Base-by-base conservation (phyloP, 495 filamentous ascomycete species). In the Penicillium turbatum region DNA sequence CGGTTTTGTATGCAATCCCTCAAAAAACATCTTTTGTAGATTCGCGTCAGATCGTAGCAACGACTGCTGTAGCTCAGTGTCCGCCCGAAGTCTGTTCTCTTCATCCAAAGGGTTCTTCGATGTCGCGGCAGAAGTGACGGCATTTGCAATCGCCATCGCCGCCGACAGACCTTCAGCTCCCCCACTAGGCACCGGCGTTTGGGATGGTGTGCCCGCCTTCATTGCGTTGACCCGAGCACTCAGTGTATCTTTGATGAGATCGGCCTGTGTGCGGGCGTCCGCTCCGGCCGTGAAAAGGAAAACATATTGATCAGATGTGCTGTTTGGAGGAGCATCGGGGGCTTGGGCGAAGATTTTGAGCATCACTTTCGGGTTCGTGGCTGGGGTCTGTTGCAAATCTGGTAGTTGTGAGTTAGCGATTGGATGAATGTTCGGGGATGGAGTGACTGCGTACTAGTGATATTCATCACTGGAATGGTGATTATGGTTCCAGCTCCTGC, bases 381-480 rank as follows among this genome's bases (percentile, higher is more conserved):
- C 88, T 0, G 92, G 90, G 1, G 93, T 97, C 68, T 96, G 92
- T 63, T 97, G 91, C 35, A 98, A 79, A 74, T 97, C 74, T 77
- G 47, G 45, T n/a, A 39, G 35, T 48, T n/a, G 16, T 32, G 35
- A 12, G 32, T 61, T 47, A 56, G 40, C 54, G 36, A 49, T 48
- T 30, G 19, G 15, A 17, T 30, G 26, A 50, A 36, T 39, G 15
- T 21, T 29, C n/a, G 26, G 24, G 6, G 6, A 17, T 30, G n/a
- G 45, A 24, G 13, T 13, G 29, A 11, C 41, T 27, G 62, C 85
- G 58, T 72, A 90, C 87, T 96, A 19, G 85, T 89, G 61, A 97
- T 93, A 48, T 80, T 82, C 35, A 81, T 65, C 38, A 97, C 74
- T n/a, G 80, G 59, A 26, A 97, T 81, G 3, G 81, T 85, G 32